A percentile compares a stretch with the other conserved stretches of the same genome.
Conservation (phyloP, 2,329 filamentous ascomycete species). For the Sclerotinia minor region DNA sequence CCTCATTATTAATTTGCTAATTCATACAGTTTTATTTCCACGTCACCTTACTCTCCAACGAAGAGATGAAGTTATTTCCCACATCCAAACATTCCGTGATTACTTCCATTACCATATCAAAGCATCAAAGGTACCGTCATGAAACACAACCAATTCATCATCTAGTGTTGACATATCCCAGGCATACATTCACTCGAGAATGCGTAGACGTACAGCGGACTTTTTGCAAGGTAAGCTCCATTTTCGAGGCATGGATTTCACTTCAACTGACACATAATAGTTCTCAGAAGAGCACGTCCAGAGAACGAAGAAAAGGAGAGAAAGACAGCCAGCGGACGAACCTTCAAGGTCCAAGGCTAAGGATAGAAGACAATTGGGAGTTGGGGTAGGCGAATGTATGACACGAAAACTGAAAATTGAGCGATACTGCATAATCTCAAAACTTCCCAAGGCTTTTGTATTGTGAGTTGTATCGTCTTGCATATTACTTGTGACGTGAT, state of each 20-base stretch:
- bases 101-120: slow-evolving; percentile 99
- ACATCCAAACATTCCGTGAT: slow-evolving; percentile 99
- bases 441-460: not conserved
- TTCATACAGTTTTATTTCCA: slow-evolving; percentile 77
- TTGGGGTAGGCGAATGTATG: slow-evolving; percentile 18
- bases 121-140: slow-evolving; percentile 73
- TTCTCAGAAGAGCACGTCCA: slow-evolving; percentile 91
- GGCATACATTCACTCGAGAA: slow-evolving; percentile 97
- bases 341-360: slow-evolving; percentile 60
- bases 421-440: slow-evolving; percentile 10
- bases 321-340: slow-evolving; percentile 95
- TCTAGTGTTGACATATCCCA: slow-evolving; percentile 39
- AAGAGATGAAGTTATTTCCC: slow-evolving; percentile 93
- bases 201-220: slow-evolving; percentile 95
- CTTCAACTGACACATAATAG: slow-evolving; percentile 52
- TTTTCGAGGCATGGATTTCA: not conserved
- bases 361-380: slow-evolving; percentile 28
- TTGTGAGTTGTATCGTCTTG: slow-evolving; percentile 17
- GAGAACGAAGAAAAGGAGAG: slow-evolving; percentile 96
- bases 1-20: slow-evolving; percentile 25
- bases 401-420: slow-evolving; percentile 23
- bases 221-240: slow-evolving; percentile 84
- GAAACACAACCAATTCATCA: slow-evolving; percentile 20
- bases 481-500: not conserved
- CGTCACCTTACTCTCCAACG: slow-evolving; percentile 88